These are phyloP conservation scores for Gliomastix tumulicola DNA, from an alignment of 2,329 filamentous ascomycete species.

Conservation along the genomic window DNA sequence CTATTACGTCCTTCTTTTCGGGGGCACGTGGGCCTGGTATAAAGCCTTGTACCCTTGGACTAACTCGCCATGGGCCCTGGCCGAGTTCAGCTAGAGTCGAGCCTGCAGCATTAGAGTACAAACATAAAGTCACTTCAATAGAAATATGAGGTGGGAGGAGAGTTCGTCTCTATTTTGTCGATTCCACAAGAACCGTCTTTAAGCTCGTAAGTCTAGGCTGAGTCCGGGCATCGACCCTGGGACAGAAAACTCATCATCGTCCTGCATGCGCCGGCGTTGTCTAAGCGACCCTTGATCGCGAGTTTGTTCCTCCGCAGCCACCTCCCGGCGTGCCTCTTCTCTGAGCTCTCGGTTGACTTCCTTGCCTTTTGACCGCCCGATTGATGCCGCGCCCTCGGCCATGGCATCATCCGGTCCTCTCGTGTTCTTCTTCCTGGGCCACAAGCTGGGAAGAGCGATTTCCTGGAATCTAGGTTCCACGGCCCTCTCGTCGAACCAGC, in stretches of 20 bases:
- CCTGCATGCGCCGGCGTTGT: conserved; percentile 25
- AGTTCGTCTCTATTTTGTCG: neutral
- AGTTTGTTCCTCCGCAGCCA: conserved; percentile 35
- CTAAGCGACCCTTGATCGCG: conserved; percentile 29
- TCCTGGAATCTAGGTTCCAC: conserved; percentile 85
- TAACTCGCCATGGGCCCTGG: conserved; percentile 29
- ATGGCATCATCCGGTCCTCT: conserved; percentile 60
- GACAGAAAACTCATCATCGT: conserved; percentile 34
- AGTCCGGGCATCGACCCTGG: conserved; percentile 38
- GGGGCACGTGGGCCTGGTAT: conserved; percentile 67
- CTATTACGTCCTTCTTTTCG: conserved; percentile 73
- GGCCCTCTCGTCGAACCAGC: conserved; percentile 82
- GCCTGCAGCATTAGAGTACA: no score
- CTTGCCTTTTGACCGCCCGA: conserved; percentile 46
- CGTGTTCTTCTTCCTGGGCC: conserved; percentile 80
- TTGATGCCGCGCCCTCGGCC: conserved; percentile 36
- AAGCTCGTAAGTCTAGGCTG: conserved; percentile 15
- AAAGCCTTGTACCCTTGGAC: conserved; percentile 66
- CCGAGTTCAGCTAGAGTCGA: no score
- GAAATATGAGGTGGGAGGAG: neutral
- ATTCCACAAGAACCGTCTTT: no score
- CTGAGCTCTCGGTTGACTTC: conserved; percentile 43
- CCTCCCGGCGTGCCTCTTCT: conserved; percentile 41
- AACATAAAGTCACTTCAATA: no score
- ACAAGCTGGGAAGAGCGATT: conserved; percentile 73